Evolutionary conservation across 164 flowering plant species (phyloP), one percentile per base, ranked within the genome.

Genomic region (Magnolia sinica): DNA sequence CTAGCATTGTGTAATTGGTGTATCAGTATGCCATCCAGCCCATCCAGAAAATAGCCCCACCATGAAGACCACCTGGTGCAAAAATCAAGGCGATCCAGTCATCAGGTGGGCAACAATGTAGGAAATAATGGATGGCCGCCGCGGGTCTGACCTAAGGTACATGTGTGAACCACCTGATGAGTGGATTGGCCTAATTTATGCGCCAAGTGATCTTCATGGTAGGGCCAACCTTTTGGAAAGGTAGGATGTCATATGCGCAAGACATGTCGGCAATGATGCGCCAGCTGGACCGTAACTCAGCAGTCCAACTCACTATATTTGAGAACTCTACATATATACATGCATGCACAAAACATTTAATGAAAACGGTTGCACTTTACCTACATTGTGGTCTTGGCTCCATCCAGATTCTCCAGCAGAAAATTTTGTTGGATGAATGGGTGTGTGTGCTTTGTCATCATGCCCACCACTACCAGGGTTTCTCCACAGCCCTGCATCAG

Each of bases 361-460:
- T 55, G 16, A 24, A 29, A 11, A 51, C 51, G 14, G 66, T 19
- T 76, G 67, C 45, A 9, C 18, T 76, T 69, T 20, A 79, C 91
- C 82, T 82, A 92, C 98, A 82, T 82, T 84, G 85, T 94, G 99
- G 64, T 96, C 97, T 77, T 85, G 91, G 82, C 91, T 96, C 98
- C 98, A 96, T 23, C 89, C 63, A 70, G 91, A 77, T 85, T 94
- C 99, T 55, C 98, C 99, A 73, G 87, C 77, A 74, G 98, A 92
- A 84, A 89, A 93, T 77, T 91, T 96, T 81, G 99, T 96, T 63
- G 99, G 99, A 78, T 96, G 98, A 84, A 96, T 96, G 22, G 99
- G 99, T 69, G 99, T 98, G 80, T 96, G 99, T 49, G 98, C 98
- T 80, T 96, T 96, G 87, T 96, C 98, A 85, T 94, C 95, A 83